Percentiles rank a stretch among this genome's conserved stretches.
phyloP scores from a whole-genome alignment of 2,329 filamentous ascomycete species.

The Diaporthe aspalathi region DNA sequence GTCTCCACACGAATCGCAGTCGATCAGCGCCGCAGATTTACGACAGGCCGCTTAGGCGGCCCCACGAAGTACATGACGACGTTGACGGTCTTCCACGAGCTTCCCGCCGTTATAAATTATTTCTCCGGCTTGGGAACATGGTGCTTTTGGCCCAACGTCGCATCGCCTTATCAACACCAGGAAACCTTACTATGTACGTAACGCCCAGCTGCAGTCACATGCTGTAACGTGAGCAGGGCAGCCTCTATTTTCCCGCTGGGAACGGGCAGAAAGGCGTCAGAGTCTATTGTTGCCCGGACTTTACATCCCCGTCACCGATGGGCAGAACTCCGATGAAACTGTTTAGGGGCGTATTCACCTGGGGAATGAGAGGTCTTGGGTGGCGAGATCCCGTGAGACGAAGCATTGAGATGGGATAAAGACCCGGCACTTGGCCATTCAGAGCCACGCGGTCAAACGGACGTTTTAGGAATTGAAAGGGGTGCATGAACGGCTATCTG shows the following conservation, averaged over 20 bases:
- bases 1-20: slow-evolving; percentile 36
- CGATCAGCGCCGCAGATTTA: slow-evolving; percentile 38
- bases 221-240: neutral
- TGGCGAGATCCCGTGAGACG: slow-evolving; percentile 7
- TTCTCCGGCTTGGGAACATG: slow-evolving; percentile 9
- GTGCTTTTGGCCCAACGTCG: slow-evolving; percentile 10
- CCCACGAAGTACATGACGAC: slow-evolving; percentile 20
- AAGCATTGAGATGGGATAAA: slow-evolving; percentile 15
- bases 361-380: slow-evolving; percentile 3
- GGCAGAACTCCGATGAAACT: slow-evolving; percentile 9
- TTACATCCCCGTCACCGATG: slow-evolving; percentile 14
- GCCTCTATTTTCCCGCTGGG: neutral
- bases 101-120: slow-evolving; percentile 16
- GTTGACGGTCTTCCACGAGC: slow-evolving; percentile 31
- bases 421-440: slow-evolving; percentile 16
- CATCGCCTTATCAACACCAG: slow-evolving; percentile 1
- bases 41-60: slow-evolving; percentile 18
- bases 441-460: neutral
- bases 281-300: neutral
- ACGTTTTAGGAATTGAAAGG: slow-evolving; percentile 2
- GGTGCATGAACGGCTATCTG: slow-evolving; percentile 8
- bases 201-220: slow-evolving; percentile 9
- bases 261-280: neutral
- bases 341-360: slow-evolving; percentile 31
- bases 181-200: slow-evolving; percentile 3